Evolutionary conservation across 2,329 filamentous ascomycete genomes (phyloP), one percentile per base, ranked within the genome.

Genomic region (Venturia pyrina): DNA sequence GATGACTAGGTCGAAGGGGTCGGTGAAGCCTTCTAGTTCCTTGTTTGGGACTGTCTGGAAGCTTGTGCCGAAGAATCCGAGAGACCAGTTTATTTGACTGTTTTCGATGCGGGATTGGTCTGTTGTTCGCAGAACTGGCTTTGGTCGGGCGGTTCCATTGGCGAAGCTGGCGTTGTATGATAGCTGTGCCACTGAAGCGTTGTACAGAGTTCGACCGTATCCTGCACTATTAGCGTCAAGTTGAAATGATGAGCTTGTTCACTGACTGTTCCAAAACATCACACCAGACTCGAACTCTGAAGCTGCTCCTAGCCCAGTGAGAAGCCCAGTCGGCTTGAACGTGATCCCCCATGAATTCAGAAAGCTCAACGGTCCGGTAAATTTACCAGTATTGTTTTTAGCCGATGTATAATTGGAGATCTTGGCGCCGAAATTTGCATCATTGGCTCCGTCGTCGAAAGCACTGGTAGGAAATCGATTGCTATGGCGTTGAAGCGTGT

Each of bases 131-230:
- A 85, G 75, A 0, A 83, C 77, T 0, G 82, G 78, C 71, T 80
- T 82, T 0, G 78, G 75, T 8, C 81, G 75, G 8, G 75, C 74
- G 19, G 80, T 83, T 13, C 79, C 79, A 66, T 82, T 80, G 37
- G 75, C 69, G 66, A 74, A 81, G 60, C 71, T 76, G 17, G 76
- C 71, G 68, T 81, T 78, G 75, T 84, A 86, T 1, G 77, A 72
- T 0, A 82, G 69, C 68, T 83, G 80, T 8, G 77, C 81, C 5
- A 73, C 69, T 10, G 75, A 75, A 1, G 83, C 80, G 65, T 82
- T 80, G 71, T 80, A 85, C 40, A 85, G 71, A 5, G 78, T 78
- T 34, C 83, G 75, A 5, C 83, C 83, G 68, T 85, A 85, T 83
- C 32, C 53, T 59, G 7, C 24, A 19, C 17, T 11, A 37, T 59